Base-by-base conservation (phyloP, 1,139 yeast genomes). In the Hemisphaericaspora subhashii region DNA sequence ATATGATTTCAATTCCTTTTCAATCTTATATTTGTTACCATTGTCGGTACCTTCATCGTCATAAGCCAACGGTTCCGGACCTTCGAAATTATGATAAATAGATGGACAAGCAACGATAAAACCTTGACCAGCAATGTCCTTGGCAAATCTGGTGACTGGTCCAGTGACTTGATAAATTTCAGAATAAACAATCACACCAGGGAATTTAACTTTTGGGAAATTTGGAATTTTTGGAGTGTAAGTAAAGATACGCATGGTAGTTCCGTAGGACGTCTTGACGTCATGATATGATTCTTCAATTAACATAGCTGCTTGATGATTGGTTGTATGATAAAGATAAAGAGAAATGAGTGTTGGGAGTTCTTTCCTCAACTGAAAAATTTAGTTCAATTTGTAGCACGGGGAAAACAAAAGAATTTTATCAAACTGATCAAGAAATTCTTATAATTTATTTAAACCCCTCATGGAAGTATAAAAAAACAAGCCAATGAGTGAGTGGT, bases 141-240 rank as follows among this genome's bases (percentile, higher is more conserved):
- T 81, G 30, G 88, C 92, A 55, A 85, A 81, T 44, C 95, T 67
- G 5, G 85, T 66, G 12, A 86, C 95, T 3, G 95, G 94, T 0
- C 86, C 86, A 10, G 83, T 81, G 18, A 82, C 90, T 59, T 86
- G 95, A 58, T 86, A 86, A 48, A 86, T 86, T 58, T 86, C 95
- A 45, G 87, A 80, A 62, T 81, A 85, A 8, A 84, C 88, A 27
- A 86, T 64, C 2, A 86, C 94, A 27, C 85, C 95, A 1, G 94
- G 94, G 54, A 84, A 86, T 55, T 79, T 81, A 37, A 86, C 94
- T 25, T 72, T 62, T 15, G 94, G 92, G 60, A 83, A 84, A 44
- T 81, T 82, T 31, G 81, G 78, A 41, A 86, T 73, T 51, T 72
- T 74, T 9, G 95, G 95, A 41, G 82, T 86, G 62, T 64, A 85